Conservation (phyloP, 257 asterid species). For the Eucommia ulmoides region DNA sequence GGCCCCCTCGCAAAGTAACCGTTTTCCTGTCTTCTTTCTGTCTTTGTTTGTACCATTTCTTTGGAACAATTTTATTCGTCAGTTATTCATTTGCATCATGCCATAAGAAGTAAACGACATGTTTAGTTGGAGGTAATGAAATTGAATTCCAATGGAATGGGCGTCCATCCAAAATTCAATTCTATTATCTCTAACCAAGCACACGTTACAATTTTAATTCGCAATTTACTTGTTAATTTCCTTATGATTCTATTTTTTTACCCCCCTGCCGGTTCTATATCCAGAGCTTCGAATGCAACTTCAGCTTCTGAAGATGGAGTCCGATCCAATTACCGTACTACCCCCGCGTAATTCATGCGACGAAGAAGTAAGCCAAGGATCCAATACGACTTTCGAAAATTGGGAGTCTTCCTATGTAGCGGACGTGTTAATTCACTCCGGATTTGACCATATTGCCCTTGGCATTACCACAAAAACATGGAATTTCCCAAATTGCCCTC, state of each 20-base stretch:
- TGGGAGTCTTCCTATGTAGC: slow-evolving; percentile 51
- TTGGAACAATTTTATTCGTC: too few species aligned
- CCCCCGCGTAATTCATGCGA: slow-evolving; percentile 20
- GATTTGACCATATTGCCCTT: slow-evolving; percentile 37
- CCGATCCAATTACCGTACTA: slow-evolving; percentile 30
- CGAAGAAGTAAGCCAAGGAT: slow-evolving; percentile 25
- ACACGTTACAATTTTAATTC: neutral
- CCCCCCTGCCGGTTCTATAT: slow-evolving; percentile 3
- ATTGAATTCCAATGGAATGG: too few species aligned
- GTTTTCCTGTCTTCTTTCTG: too few species aligned
- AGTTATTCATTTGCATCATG: too few species aligned
- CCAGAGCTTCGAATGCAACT: slow-evolving; percentile 75
- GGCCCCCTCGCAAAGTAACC: too few species aligned
- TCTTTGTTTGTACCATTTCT: too few species aligned
- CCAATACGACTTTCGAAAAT: slow-evolving; percentile 19
- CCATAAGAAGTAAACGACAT: too few species aligned
- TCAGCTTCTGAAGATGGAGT: slow-evolving; percentile 78
- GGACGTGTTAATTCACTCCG: slow-evolving; percentile 44
- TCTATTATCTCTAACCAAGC: too few species aligned
- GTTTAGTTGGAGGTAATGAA: too few species aligned
- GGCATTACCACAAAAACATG: slow-evolving; percentile 26
- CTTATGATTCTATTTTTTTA: neutral
- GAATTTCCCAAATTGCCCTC: slow-evolving; percentile 47
- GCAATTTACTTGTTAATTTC: neutral
- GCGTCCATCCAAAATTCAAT: too few species aligned